A percentile compares a stretch with the other conserved stretches of the same genome.
Conservation (phyloP, 202 grass and related monocot genomes). For the Panicum virgatum region DNA sequence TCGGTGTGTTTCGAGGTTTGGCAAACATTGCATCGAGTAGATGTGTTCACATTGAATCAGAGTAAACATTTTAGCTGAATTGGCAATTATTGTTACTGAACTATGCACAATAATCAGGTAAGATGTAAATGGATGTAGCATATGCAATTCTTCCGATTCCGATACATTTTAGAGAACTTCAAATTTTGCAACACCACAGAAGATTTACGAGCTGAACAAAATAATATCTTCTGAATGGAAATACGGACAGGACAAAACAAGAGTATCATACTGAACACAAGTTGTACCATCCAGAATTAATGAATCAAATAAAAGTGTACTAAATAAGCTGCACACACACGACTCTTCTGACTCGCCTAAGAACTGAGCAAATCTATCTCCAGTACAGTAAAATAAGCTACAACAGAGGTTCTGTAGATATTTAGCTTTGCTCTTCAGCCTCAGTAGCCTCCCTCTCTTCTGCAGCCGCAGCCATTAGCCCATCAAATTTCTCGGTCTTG, state of each 20-base stretch:
- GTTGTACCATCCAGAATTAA: constrained; percentile 37
- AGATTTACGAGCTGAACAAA: background rate
- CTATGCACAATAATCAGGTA: background rate
- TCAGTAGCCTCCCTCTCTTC: constrained; percentile 67
- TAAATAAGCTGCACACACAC: constrained; percentile 41
- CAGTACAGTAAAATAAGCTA: constrained; percentile 48
- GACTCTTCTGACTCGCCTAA: constrained; percentile 8
- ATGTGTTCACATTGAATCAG: background rate
- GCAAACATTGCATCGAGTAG: background rate
- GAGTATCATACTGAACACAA: constrained; percentile 31
- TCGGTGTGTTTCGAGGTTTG: too few species aligned
- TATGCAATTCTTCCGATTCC: background rate
- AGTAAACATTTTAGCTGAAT: background rate
- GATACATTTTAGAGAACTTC: background rate
- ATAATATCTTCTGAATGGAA: background rate
- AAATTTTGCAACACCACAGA: background rate
- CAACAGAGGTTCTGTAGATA: constrained; percentile 25
- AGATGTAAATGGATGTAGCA: background rate
- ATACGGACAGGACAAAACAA: background rate
- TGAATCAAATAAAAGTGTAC: constrained; percentile 51
- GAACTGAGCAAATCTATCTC: constrained; percentile 4
- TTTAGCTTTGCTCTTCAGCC: constrained; percentile 68
- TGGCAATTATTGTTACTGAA: background rate
- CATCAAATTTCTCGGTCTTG: constrained; percentile 86
- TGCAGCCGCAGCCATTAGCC: constrained; percentile 79